phyloP scores from a whole-genome alignment of 169 alveolate genomes.

The Eimeria sp. region DNA sequence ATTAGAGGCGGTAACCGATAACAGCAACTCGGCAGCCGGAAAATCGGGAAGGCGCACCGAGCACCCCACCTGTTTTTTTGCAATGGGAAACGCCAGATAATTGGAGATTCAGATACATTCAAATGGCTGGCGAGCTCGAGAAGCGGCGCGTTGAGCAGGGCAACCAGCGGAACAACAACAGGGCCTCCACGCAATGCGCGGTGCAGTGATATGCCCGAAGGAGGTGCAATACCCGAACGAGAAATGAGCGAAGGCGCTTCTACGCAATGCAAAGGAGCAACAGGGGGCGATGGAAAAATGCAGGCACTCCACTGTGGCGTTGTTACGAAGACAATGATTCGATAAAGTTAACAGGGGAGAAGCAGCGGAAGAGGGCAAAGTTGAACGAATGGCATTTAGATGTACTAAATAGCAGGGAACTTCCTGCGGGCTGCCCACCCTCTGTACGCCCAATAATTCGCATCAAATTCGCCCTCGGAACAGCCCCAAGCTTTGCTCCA shows the following conservation, averaged over 20 bases:
- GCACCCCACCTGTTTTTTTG: too few species aligned
- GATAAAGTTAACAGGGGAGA: neutral
- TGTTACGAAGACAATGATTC: neutral
- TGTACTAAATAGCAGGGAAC: neutral
- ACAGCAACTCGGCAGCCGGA: too few species aligned
- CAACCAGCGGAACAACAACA: too few species aligned
- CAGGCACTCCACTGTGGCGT: neutral
- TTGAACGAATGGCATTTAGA: neutral
- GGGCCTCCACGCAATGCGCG: too few species aligned
- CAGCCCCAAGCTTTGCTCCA: neutral
- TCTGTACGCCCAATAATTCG: neutral
- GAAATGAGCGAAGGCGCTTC: neutral
- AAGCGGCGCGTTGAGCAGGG: too few species aligned
- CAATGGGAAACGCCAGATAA: too few species aligned
- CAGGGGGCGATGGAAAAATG: neutral
- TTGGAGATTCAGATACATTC: too few species aligned
- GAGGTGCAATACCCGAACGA: neutral
- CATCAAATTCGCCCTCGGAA: neutral
- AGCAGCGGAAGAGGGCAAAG: neutral
- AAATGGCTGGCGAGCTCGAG: too few species aligned
- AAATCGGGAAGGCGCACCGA: too few species aligned
- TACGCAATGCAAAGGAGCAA: neutral
- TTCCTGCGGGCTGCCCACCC: neutral
- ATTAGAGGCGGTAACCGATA: too few species aligned
- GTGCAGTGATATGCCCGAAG: too few species aligned